Evolutionary conservation across 176 grass and related monocot species (phyloP).

Genomic region (Zoysia pacifica): DNA sequence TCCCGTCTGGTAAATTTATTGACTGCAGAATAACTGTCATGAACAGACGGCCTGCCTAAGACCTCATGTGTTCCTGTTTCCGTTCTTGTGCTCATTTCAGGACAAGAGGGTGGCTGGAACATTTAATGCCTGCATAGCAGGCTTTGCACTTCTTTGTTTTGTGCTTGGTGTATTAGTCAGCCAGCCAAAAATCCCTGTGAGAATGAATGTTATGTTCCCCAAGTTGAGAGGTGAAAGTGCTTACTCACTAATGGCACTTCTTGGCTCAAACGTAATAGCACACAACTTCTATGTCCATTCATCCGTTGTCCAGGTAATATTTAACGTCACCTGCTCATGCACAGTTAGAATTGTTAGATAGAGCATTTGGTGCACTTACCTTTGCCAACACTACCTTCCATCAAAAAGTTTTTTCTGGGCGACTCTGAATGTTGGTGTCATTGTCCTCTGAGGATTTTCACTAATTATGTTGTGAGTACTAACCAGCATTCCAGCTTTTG

Average conservation of each 20-base stretch:
- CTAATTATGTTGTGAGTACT: not conserved
- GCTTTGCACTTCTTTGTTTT: slow-evolving; percentile 69
- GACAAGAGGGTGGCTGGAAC: slow-evolving; percentile 48
- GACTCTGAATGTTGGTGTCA: not conserved
- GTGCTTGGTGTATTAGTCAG: slow-evolving; percentile 75
- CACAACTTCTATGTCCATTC: slow-evolving; percentile 91
- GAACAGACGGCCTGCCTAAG: not conserved
- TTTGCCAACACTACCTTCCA: not conserved
- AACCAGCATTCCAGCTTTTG: not conserved
- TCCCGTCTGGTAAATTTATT: slow-evolving; percentile 55
- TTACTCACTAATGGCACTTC: slow-evolving; percentile 84
- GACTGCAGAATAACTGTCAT: not conserved
- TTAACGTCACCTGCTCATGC: not conserved
- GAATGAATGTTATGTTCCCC: slow-evolving; percentile 74
- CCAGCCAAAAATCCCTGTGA: slow-evolving; percentile 74
- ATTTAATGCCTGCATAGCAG: slow-evolving; percentile 55
- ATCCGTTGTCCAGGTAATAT: slow-evolving; percentile 68
- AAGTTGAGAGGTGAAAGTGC: slow-evolving; percentile 80
- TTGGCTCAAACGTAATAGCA: slow-evolving; percentile 78
- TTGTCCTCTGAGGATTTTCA: not conserved
- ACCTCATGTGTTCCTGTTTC: slow-evolving; percentile 23
- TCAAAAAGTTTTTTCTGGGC: not conserved
- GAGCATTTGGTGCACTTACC: not conserved
- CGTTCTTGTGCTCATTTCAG: slow-evolving; percentile 38
- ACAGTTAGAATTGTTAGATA: not conserved